Evolutionary conservation across 495 filamentous ascomycete genomes (phyloP), one percentile per base, ranked within the genome.

Genomic region (Bombardia bombarda): DNA sequence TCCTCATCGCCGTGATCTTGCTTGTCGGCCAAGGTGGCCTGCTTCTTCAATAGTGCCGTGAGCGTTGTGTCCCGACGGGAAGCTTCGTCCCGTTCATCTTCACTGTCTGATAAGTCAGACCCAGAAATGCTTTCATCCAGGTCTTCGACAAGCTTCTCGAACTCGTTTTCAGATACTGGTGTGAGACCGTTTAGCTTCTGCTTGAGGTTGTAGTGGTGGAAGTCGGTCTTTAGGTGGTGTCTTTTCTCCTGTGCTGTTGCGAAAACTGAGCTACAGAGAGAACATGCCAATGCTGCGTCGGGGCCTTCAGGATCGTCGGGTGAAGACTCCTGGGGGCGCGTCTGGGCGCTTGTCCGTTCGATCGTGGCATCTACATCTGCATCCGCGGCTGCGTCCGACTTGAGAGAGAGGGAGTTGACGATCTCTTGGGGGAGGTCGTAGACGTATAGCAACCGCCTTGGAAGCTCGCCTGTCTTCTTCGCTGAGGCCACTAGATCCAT

Each of bases 151-250:
- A 96, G 74, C 55, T 81, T 84, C 52, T 86, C 83, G 43, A 97
- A 97, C 33, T 95, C 84, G 9, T 52, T 51, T 44, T 97, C 92
- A 9, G 77, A 73, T 1, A 95, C 80, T 0, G 80, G 67, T 9
- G 67, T 69, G 34, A 68, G 72, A 0, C 85, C 86, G 40, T 82
- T 74, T 25, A 95, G 62, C 66, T 86, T 90, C 56, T 86, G 87
- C 61, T 95, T 96, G 37, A 96, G 59, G 58, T 98, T 98, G 62
- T 95, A 97, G 42, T 83, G 74, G 62, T 98, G 92, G 35, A 90
- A 72, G 60, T 98, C 92, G n/a, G 90, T 94, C 41, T 83, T 81
- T 20, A 85, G 79, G 67, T 98, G 92, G 40, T 75, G 72, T 33
- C 85, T 77, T 52, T 98, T 93, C 39, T 95, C 89, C 52, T 81